These are phyloP conservation scores for Xylariomycetidae sp. DNA, from an alignment of 2,329 filamentous ascomycete genomes.

Conservation along the genomic window DNA sequence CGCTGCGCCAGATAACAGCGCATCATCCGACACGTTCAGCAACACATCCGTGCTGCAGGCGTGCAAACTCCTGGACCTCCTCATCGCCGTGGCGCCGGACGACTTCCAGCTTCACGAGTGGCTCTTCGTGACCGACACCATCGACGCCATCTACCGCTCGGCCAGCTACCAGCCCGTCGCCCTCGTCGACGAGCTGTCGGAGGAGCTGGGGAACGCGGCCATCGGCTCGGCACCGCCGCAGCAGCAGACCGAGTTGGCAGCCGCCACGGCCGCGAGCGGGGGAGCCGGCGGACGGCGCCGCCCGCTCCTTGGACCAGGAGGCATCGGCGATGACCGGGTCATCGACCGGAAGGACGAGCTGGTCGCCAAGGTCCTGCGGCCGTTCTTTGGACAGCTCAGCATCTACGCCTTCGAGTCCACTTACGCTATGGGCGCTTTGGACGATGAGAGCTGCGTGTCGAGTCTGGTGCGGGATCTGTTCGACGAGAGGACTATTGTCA, in stretches of 20 bases:
- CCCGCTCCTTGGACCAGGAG: conserved; percentile 47
- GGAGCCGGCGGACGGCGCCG: conserved; percentile 32
- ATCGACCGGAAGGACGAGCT: conserved; percentile 64
- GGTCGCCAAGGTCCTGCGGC: conserved; percentile 71
- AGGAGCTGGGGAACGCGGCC: conserved; percentile 57
- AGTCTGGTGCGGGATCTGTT: conserved; percentile 71
- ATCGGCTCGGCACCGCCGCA: conserved; percentile 25
- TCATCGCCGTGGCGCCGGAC: conserved; percentile 83
- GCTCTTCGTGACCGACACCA: conserved; percentile 95
- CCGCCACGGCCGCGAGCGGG: conserved; percentile 15
- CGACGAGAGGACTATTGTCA: conserved; percentile 68
- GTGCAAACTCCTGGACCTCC: conserved; percentile 85
- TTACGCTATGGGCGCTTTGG: conserved; percentile 74
- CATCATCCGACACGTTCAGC: conserved; percentile 67
- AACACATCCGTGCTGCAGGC: conserved; percentile 78
- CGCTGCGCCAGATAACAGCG: conserved; percentile 59
- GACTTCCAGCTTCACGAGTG: conserved; percentile 98
- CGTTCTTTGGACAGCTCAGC: conserved; percentile 87
- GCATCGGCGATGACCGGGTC: conserved; percentile 50
- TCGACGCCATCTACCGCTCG: conserved; percentile 88
- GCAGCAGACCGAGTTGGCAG: conserved; percentile 31
- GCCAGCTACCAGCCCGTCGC: conserved; percentile 64
- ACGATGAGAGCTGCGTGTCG: conserved; percentile 59
- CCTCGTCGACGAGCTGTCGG: conserved; percentile 78
- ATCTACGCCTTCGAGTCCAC: conserved; percentile 91